These are phyloP conservation scores for Paracoccidioides lutzii DNA, from an alignment of 2,329 filamentous ascomycete genomes.

Conservation along the genomic window DNA sequence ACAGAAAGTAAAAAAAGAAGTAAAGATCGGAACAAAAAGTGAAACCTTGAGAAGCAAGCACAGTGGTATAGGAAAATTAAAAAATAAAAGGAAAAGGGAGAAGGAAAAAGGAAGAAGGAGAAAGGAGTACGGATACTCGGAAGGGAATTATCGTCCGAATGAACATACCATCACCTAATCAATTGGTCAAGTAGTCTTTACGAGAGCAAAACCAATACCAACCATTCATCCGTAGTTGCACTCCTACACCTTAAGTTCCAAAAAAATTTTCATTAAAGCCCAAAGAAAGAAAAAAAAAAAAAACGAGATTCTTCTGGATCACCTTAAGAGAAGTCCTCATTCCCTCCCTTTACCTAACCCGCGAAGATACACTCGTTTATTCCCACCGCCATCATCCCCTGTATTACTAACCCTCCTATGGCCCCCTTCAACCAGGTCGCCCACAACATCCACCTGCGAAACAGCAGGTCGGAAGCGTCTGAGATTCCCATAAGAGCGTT, in stretches of 20 bases:
- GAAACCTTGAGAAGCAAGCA: too few species aligned
- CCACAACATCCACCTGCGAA: slow-evolving; percentile 1
- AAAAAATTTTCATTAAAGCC: neutral
- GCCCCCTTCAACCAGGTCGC: neutral
- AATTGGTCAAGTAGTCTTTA: neutral
- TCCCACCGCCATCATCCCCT: slow-evolving; percentile 21
- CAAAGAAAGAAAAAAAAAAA: too few species aligned
- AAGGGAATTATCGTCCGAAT: neutral
- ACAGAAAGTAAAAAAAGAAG: too few species aligned
- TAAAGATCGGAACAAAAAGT: neutral
- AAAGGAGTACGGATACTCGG: neutral
- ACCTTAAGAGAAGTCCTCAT: neutral
- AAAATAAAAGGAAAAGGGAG: neutral
- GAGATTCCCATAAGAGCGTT: slow-evolving; percentile 10
- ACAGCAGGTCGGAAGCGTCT: slow-evolving; percentile 5
- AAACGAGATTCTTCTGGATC: too few species aligned
- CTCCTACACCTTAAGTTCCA: neutral
- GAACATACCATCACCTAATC: neutral
- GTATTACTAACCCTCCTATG: slow-evolving; percentile 28
- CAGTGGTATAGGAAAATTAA: neutral
- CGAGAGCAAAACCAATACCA: slow-evolving; percentile 2
- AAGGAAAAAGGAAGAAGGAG: neutral
- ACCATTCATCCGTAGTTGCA: too few species aligned
- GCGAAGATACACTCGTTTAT: slow-evolving; percentile 26
- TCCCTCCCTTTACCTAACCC: slow-evolving; percentile 18